Conservation (phyloP, 208 protist genomes). For the Crithidia sp. region DNA sequence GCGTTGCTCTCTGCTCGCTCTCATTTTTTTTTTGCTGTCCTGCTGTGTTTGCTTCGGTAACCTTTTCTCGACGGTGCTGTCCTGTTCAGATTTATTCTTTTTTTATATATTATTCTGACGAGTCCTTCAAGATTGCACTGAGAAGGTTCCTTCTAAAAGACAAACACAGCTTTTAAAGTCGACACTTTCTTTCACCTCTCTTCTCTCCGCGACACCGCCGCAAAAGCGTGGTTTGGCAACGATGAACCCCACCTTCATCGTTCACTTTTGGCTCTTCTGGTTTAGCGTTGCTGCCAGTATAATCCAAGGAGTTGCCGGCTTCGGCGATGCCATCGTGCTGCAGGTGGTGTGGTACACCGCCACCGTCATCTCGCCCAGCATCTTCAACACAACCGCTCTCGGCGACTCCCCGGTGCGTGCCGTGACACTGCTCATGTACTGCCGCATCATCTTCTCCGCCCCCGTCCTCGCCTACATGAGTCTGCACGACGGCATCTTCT, state of each 20-base stretch:
- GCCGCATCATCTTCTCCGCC: conserved; percentile 37
- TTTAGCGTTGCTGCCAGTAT: conserved; percentile 46
- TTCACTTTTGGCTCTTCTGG: conserved; percentile 28
- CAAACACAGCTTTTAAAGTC: too few relatives aligned
- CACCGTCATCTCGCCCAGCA: conserved; percentile 25
- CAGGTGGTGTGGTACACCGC: conserved; percentile 46
- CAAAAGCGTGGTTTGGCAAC: not conserved
- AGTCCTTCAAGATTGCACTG: too few relatives aligned
- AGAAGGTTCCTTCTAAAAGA: too few relatives aligned
- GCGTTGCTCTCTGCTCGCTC: too few relatives aligned
- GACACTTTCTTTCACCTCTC: not conserved
- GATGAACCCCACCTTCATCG: conserved; percentile 20
- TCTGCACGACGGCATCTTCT: conserved; percentile 41
- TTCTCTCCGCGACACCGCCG: not conserved
- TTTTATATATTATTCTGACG: too few relatives aligned
- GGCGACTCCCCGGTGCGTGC: conserved; percentile 37
- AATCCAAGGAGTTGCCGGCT: conserved; percentile 41
- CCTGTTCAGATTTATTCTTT: too few relatives aligned
- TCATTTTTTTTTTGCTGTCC: too few relatives aligned
- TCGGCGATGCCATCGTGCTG: conserved; percentile 52
- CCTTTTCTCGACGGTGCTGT: too few relatives aligned
- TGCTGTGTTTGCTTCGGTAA: too few relatives aligned
- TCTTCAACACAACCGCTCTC: conserved; percentile 40
- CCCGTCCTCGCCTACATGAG: conserved; percentile 38
- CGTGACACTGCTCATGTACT: conserved; percentile 48